Evolutionary conservation across 108 stramenopile genomes (phyloP).

Genomic region (Skeletonema marinoi): DNA sequence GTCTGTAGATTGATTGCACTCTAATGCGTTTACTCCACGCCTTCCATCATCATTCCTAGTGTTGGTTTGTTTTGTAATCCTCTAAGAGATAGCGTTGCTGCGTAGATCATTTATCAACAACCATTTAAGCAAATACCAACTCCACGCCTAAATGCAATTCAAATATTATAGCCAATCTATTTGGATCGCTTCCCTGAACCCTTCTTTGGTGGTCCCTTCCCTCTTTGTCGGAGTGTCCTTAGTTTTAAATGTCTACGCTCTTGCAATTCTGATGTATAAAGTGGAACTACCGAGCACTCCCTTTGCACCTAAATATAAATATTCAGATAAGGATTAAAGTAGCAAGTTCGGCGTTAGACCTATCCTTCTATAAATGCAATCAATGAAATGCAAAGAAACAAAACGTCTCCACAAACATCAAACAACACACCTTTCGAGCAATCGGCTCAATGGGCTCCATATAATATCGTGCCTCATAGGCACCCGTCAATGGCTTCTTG

Average conservation of each 20-base stretch:
- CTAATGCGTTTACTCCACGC: not conserved
- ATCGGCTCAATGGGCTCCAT: slow-evolving; percentile 69
- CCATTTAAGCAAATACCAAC: not conserved
- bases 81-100: not conserved
- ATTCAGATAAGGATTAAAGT: not conserved
- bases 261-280: slow-evolving; percentile 69
- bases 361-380: not conserved
- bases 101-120: not conserved
- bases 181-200: slow-evolving; percentile 78
- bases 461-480: slow-evolving; percentile 76
- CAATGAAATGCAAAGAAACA: slow-evolving; percentile 9
- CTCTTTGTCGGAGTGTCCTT: slow-evolving; percentile 65
- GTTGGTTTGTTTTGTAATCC: not conserved
- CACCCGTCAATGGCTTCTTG: slow-evolving; percentile 64
- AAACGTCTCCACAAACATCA: slow-evolving; percentile 1
- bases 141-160: not conserved
- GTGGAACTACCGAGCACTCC: slow-evolving; percentile 29
- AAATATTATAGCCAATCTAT: not conserved
- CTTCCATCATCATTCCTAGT: not conserved
- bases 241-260: slow-evolving; percentile 70
- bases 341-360: not conserved
- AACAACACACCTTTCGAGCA: slow-evolving; percentile 69
- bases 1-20: not conserved
- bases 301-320: slow-evolving; percentile 24
- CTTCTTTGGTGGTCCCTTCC: slow-evolving; percentile 92